These are phyloP conservation scores for Calcarisporium arbuscula DNA, from an alignment of 2,329 filamentous ascomycete species.

Conservation along the genomic window DNA sequence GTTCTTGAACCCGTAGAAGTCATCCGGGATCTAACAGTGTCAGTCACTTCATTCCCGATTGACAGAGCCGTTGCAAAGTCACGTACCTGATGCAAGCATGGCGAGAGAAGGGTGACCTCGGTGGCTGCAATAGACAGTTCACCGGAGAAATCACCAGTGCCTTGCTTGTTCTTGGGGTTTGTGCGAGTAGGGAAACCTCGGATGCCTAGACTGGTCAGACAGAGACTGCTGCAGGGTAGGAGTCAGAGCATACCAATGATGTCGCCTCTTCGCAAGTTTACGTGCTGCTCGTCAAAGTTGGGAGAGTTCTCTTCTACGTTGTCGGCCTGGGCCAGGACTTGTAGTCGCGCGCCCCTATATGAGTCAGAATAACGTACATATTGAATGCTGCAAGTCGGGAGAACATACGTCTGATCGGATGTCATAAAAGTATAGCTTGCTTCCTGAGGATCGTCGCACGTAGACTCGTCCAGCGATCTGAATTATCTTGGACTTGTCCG, in stretches of 20 bases:
- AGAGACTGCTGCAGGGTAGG: not conserved
- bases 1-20: constrained; percentile 93
- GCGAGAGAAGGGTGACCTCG: constrained; percentile 78
- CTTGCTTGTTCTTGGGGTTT: constrained; percentile 80
- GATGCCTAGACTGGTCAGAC: constrained; percentile 14
- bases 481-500: constrained; percentile 66
- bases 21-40: constrained; percentile 53
- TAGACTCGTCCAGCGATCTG: constrained; percentile 82
- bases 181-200: constrained; percentile 48
- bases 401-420: constrained; percentile 28
- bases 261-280: constrained; percentile 83
- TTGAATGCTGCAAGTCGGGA: not conserved
- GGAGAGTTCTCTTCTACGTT: constrained; percentile 59
- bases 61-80: not conserved
- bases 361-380: too few species aligned
- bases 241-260: constrained; percentile 59
- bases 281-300: constrained; percentile 81
- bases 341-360: constrained; percentile 58
- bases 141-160: constrained; percentile 59
- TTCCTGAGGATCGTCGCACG: constrained; percentile 73
- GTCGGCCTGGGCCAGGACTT: constrained; percentile 88
- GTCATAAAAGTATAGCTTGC: constrained; percentile 90
- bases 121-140: constrained; percentile 91
- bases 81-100: constrained; percentile 64
- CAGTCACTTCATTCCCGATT: constrained; percentile 39